Base-by-base conservation (phyloP, 2,329 filamentous ascomycete species). In the Alternaria dauci region DNA sequence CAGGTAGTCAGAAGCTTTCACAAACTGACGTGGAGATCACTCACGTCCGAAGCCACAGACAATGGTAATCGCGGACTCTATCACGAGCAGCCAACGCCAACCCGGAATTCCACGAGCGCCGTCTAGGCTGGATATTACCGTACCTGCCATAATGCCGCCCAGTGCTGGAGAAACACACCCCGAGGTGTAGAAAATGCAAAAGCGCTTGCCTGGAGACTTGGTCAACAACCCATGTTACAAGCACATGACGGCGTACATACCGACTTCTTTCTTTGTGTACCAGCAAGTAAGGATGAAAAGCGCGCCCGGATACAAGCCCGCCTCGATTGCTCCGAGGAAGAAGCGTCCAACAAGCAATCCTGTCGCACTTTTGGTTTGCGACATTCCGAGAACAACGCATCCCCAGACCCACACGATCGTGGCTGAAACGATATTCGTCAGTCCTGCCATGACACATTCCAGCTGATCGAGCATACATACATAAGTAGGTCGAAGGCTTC, bases 141-240 rank as follows among this genome's bases (percentile, higher is more conserved):
- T 52, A 20, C 58, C 55, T 18, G 58, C 44, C 39, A 61, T 26
- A 12, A 61, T 43, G 23, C 58, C 58, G 47, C 54, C 47, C 8
- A 50, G 32, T 8, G 55, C 58, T 25, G 39, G 53, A 20, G 58
- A 52, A 5, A 60, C 41, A 26, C 58, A 60, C 9, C 55, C 34
- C 8, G 58, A 55, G 8, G 58, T 57, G 30, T 50, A 57, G 26
- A 57, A 60, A 32, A 60, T 41, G 25, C 42, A 52, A 41, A 56
- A 60, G 14, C 58, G 53, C 30, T 60, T 60, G 42, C 58, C 58
- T 60, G n/a, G 36, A 3, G 20, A 36, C 12, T 36, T 16, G 14
- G 32, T 36, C 5, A 36, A 36, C 12, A 14, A 8, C 5, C 1
- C 14, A 14, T 16, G 12, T 36, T 12, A 36, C 12, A 12, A 36